Evolutionary conservation across 129 eudicot genomes (phyloP), one percentile per base, ranked within the genome.

Genomic region (Artemisia argyi): DNA sequence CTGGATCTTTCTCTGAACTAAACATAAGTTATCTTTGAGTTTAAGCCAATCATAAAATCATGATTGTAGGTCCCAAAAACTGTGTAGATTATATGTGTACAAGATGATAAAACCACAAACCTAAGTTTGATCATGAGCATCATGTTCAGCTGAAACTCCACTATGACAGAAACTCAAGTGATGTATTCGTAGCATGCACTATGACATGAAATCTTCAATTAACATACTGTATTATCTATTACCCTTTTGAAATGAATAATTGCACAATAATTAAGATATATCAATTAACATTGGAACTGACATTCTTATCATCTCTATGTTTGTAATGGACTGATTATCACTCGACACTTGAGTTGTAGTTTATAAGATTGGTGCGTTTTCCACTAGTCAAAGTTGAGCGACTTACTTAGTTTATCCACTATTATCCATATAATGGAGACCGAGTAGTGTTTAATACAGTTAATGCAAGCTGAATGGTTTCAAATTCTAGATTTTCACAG

Each of bases 101-200:
- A 39, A 69, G 80, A 65, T 61, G 69, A 76, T 51, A 66, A 49
- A 16, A 72, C 17, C 68, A 44, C 76, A 65, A 66, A 32, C 52
- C 50, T 57, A 35, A 39, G 8, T 30, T 69, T 56, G 69, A 63
- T 15, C 61, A 17, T 39, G 46, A 39, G 46, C 11, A 7, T 39
- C 46, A 39, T 39, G 46, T 7, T 54, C 44, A 39, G 71, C 50
- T 22, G 22, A 46, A 10, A 11, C 67, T 81, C 68, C 68, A 74
- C 55, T 65, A 72, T 70, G 67, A 73, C 73, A 61, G 58, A 73
- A 48, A 53, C 68, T 52, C 24, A 35, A 77, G 69, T 73, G 83
- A 46, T 70, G 78, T 74, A 64, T 65, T 74, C 49, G 75, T 68
- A 81, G 73, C 72, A 71, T 52, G 71, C 69, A 68, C 74, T 61